Conservation (phyloP, 2,329 filamentous ascomycete genomes). For the Gliomastix tumulicola region DNA sequence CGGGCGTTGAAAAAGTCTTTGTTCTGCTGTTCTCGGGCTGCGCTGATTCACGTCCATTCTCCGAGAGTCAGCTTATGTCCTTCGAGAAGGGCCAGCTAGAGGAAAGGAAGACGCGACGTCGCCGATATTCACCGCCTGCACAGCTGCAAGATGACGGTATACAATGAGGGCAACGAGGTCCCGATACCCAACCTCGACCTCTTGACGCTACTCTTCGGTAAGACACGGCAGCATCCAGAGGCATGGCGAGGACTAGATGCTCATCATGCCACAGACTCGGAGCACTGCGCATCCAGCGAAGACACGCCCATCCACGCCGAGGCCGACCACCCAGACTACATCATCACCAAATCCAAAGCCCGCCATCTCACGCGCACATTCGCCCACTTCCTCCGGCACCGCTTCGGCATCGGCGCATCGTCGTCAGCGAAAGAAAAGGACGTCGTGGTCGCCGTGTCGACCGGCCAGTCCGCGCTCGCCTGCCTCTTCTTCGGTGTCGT, state of each 20-base stretch:
- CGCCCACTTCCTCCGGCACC: conserved; percentile 45
- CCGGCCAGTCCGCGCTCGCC: conserved; percentile 47
- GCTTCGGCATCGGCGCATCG: conserved; percentile 41
- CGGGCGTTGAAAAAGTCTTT: too few relatives aligned
- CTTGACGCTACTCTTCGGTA: conserved; percentile 36
- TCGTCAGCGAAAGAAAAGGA: conserved; percentile 44
- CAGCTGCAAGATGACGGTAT: conserved; percentile 30
- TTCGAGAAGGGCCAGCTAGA: too few relatives aligned
- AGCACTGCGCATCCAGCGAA: conserved; percentile 25
- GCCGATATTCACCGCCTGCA: too few relatives aligned
- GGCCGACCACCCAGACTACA: conserved; percentile 44
- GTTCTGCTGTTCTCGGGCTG: too few relatives aligned
- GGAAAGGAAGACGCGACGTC: too few relatives aligned
- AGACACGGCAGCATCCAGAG: neutral
- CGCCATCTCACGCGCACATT: conserved; percentile 41
- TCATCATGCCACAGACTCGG: conserved; percentile 21
- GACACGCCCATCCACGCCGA: conserved; percentile 49
- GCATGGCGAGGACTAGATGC: neutral
- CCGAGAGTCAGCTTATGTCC: too few relatives aligned
- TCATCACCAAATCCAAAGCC: conserved; percentile 44
- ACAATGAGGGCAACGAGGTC: conserved; percentile 20
- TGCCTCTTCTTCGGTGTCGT: conserved; percentile 48
- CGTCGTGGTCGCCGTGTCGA: conserved; percentile 48
- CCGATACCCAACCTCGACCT: conserved; percentile 31
- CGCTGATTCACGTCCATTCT: too few relatives aligned